Base-by-base conservation (phyloP, 371 early-diverging fungal genomes). In the Circinella umbellata region DNA sequence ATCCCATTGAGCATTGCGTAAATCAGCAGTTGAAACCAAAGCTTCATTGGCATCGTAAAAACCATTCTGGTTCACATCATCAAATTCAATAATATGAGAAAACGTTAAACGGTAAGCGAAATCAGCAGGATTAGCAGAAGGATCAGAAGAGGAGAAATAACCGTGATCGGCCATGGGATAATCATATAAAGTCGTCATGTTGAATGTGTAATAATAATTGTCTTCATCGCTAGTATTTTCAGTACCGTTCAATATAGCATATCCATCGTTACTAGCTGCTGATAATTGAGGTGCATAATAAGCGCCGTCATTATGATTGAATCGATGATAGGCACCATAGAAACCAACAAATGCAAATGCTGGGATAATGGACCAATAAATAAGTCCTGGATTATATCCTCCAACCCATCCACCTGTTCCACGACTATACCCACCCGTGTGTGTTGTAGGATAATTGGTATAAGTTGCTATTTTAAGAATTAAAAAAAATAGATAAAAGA, bases 201-300 rank as follows among this genome's bases (percentile, higher is more conserved):
- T 79, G 59, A 80, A 78, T 0, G 76, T 74, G 42, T 70, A 74
- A 27, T 74, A 78, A 37, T 78, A 85, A 61, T 82, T 82, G 53
- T 75, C 68, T 47, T 67, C 59, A 8, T 73, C 63, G 36, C 76
- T 73, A 3, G 78, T 76, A 46, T 79, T 70, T 14, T 74, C 79
- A 13, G 85, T 80, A 2, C 80, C 82, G 63, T 79, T 85, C 53
- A 85, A 72, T 10, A 80, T 39, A 4, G 78, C 73, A 49, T 79
- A 71, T 2, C 68, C 37, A 10, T 72, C 75, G 14, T 75, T 76
- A 17, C 68, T 76, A 48, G 66, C 65, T n/a, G 71, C 57, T 13
- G 67, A 72, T 3, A 82, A n/a, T 39, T 67, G 64, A 20, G 85
- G 85, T n/a, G 82, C 85, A 66, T 82, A 85, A 64, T 82, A 85